Percentiles rank a stretch among this genome's conserved stretches.
Conservation (phyloP, 139 green algal species). For the Chlamydomonas sp. region DNA sequence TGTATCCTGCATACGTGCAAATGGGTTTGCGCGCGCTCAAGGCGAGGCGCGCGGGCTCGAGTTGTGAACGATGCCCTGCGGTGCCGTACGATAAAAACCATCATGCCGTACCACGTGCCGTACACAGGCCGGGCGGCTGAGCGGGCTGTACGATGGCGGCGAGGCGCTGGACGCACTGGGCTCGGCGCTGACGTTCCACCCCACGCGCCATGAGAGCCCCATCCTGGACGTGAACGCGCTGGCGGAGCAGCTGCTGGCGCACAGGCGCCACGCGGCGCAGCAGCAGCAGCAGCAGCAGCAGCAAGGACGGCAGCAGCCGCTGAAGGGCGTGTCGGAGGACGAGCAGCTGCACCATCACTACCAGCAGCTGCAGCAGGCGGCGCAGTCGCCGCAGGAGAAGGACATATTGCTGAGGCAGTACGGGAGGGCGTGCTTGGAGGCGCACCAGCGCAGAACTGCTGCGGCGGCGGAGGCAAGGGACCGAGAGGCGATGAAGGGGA, state of each 20-base stretch:
- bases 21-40: not conserved
- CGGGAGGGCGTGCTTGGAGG: too few species aligned
- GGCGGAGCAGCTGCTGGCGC: not conserved
- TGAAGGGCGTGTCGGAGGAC: not conserved
- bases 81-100: too few species aligned
- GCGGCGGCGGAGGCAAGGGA: too few species aligned
- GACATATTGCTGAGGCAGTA: too few species aligned
- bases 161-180: constrained; percentile 22
- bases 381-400: too few species aligned
- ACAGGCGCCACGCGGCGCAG: not conserved
- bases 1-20: too few species aligned
- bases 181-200: constrained; percentile 8
- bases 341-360: not conserved
- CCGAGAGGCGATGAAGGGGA: too few species aligned
- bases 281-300: not conserved
- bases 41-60: not conserved
- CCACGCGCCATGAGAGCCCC: constrained; percentile 13
- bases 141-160: constrained; percentile 27
- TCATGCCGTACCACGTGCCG: not conserved
- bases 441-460: too few species aligned
- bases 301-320: too few species aligned
- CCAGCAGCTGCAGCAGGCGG: not conserved
- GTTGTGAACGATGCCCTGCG: too few species aligned
- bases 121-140: constrained; percentile 20
- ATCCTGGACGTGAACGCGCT: constrained; percentile 27